Evolutionary conservation across 305 asterid genomes (phyloP), one percentile per base, ranked within the genome.

Genomic region (Striga hermonthica): DNA sequence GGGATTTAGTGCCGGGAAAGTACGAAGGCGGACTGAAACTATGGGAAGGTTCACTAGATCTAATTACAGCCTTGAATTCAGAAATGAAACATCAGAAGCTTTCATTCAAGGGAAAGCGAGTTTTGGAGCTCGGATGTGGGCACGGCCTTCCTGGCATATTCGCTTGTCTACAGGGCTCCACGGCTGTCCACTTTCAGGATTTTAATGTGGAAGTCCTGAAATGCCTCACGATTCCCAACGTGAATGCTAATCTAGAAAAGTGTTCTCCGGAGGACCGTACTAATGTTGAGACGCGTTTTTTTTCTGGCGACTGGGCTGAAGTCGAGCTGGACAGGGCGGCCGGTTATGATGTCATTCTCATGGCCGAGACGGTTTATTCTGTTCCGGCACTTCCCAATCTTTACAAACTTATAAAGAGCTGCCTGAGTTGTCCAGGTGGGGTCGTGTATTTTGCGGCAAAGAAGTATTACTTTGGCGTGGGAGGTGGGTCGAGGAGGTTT

Each of bases 121-220:
- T 93, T 81, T 83, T 93, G 77, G 99, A 93, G 98, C 95, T 91
- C 53, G 98, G 98, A 69, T 91, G 98, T 74, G 97, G 95, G 63
- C 98, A 91, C 77, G 98, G 98, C 64, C 97, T 91, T 73, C 98
- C 97, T 55, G 97, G 99, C 53, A 84, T 88, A 35, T 88, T 78
- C 74, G 81, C 94, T 64, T 84, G 90, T 84, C 79, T 81, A 11
- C 76, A 84, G 97, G 97, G 89, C 56, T 88, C 98, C 72, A 64
- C 65, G 13, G 72, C 73, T 13, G 94, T 93, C 52, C 99, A 93
- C 70, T 93, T 93, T 77, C 99, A 93, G 80, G 97, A 93, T 71
- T 93, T 93, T 74, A 93, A 93, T 64, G 92, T 85, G 1, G 97
- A 93, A 80, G 99, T 93, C 70, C 78, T 93, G 40, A 83, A 72